Evolutionary conservation across 441 rosid species (phyloP), one percentile per base, ranked within the genome.

Genomic region (Erodium trifolium): DNA sequence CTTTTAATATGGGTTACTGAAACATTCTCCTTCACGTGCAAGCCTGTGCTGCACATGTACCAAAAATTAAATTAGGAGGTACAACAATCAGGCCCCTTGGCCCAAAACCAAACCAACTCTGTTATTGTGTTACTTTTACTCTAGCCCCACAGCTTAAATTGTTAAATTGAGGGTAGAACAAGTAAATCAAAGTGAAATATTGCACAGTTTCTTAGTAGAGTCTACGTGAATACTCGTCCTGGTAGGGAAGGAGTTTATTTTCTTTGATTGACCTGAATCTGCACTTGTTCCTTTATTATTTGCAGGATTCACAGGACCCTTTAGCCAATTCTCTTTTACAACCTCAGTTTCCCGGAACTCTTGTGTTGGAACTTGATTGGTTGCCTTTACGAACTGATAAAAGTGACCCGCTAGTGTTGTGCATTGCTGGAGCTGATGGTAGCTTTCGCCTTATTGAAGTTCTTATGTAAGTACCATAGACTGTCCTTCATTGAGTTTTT

Each of bases 381-480:
- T 77, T 93, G 85, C 89, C 96, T 70, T 68, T 87, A 78, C 84
- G 99, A 75, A 80, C 83, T 65, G 87, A 87, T 72, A 91, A 79
- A 82, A 81, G 75, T 79, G 97, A 93, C 60, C 99, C 97, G 3
- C 85, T 89, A 75, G 89, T 91, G 70, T 79, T 93, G 66, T 93
- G 97, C 82, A 78, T 93, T n/a, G 99, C 96, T 79, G 99, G 96
- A 78, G 97, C 97, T 79, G 99, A 93, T 81, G 82, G 99, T 78
- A 91, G 92, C 82, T 90, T 91, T 77, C 96, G 99, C 72, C 91
- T 93, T 66, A 79, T 93, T 70, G 96, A 91, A 77, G 86, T 91
- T 78, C 85, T 79, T 71, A 70, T 79, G 99, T 93, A 87, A 75
- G 99, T 81, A 67, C 65, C 71, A 16, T 53, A 53, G 23, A 53